These are phyloP conservation scores for Arachnomyces sp. DNA, from an alignment of 2,329 filamentous ascomycete genomes.

Conservation along the genomic window DNA sequence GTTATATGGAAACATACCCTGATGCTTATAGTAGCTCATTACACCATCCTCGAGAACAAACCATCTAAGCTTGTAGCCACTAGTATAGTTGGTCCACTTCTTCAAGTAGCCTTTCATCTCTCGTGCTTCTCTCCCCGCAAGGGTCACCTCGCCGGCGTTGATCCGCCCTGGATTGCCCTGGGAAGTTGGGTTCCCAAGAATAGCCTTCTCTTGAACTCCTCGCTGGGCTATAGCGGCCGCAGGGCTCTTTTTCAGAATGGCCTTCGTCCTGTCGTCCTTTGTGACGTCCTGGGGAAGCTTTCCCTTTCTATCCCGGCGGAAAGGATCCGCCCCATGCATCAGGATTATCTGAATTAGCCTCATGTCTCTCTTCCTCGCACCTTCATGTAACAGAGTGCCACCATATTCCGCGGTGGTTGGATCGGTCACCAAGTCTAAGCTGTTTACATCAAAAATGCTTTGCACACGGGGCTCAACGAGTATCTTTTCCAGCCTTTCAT, in stretches of 20 bases:
- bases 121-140: conserved; percentile 73
- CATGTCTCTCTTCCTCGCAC: conserved; percentile 76
- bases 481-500: conserved; percentile 67
- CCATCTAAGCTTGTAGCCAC: conserved; percentile 93
- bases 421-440: conserved; percentile 78
- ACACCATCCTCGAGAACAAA: conserved; percentile 97
- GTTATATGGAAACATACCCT: conserved; percentile 41
- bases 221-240: conserved; percentile 89
- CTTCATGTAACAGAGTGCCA: conserved; percentile 90
- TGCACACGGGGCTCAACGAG: conserved; percentile 79
- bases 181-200: conserved; percentile 62
- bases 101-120: conserved; percentile 99
- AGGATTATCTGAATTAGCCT: conserved; percentile 83
- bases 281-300: conserved; percentile 95
- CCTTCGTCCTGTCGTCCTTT: conserved; percentile 80
- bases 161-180: conserved; percentile 46
- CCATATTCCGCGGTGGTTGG: conserved; percentile 67
- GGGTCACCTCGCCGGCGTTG: conserved; percentile 40
- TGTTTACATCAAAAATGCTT: conserved; percentile 85
- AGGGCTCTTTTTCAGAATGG: conserved; percentile 87
- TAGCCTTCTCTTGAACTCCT: conserved; percentile 94
- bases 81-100: conserved; percentile 99
- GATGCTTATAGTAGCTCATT: conserved; percentile 97
- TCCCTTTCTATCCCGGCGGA: conserved; percentile 86
- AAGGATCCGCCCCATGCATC: conserved; percentile 91